Conservation (phyloP, 805 yeast species). For the Torulaspora franciscae region DNA sequence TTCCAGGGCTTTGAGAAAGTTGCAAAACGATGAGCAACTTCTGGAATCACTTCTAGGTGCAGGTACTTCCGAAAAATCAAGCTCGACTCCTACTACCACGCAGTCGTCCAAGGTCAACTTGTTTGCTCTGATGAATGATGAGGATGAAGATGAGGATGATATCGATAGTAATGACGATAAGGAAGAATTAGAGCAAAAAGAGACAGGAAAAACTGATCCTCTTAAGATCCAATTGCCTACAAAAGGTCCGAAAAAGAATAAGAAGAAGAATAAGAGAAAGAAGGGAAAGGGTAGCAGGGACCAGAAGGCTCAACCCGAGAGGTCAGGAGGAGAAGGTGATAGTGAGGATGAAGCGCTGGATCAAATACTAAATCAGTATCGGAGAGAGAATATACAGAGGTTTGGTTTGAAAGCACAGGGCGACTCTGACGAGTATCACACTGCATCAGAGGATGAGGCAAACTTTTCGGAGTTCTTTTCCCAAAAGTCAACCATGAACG, state of each 20-base stretch:
- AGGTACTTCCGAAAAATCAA: conserved; percentile 6
- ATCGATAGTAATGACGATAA: conserved; percentile 13
- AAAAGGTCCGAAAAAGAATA: conserved; percentile 29
- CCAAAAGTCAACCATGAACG: conserved; percentile 33
- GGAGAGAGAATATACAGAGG: conserved; percentile 26
- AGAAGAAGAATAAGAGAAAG: conserved; percentile 26
- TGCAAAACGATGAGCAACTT: conserved; percentile 32
- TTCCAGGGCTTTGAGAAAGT: conserved; percentile 36
- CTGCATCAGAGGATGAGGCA: conserved; percentile 36
- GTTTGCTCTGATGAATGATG: conserved; percentile 31
- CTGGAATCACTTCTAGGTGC: conserved; percentile 21
- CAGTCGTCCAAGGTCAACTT: conserved; percentile 17
- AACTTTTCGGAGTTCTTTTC: conserved; percentile 13
- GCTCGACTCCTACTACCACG: conserved; percentile 1
- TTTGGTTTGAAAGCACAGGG: conserved; percentile 19
- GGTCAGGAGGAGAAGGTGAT: conserved; percentile 14
- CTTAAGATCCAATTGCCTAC: conserved; percentile 16
- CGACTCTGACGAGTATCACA: conserved; percentile 38
- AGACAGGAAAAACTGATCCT: conserved; percentile 1
- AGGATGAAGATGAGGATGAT: conserved; percentile 12
- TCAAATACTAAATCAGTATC: conserved; percentile 44
- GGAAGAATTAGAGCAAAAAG: neutral
- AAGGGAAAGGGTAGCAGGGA: conserved; percentile 28
- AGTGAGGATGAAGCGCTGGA: conserved; percentile 52
- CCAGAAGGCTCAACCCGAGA: conserved; percentile 10